Evolutionary conservation across 1,284 basidiomycete genomes (phyloP).

Genomic region (Apiotrichum akiyoshidainum): DNA sequence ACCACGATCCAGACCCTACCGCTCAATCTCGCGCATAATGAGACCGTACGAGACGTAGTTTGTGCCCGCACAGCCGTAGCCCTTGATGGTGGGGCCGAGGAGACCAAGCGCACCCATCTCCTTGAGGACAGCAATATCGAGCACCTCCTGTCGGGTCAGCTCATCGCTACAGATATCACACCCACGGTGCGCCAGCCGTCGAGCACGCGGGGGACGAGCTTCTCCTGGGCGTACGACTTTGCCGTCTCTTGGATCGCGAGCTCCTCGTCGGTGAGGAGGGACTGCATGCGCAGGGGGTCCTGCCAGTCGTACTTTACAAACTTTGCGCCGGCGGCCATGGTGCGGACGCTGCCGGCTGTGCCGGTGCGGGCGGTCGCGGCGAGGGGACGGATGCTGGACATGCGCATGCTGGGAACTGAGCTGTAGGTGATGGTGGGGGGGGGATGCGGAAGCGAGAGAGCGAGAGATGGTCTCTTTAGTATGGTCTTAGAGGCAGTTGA

Average conservation of each 20-base stretch:
- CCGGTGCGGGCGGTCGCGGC: slow-evolving; percentile 8
- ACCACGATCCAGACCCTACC: slow-evolving; percentile 54
- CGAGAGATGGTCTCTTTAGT: background rate
- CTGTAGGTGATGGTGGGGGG: background rate
- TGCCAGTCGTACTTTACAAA: slow-evolving; percentile 66
- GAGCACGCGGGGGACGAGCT: slow-evolving; percentile 75
- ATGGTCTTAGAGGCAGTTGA: too few relatives aligned
- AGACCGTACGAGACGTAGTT: slow-evolving; percentile 89
- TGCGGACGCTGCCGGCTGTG: slow-evolving; percentile 5
- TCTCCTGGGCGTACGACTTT: slow-evolving; percentile 77
- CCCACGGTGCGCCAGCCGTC: slow-evolving; percentile 86
- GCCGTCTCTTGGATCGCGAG: slow-evolving; percentile 86
- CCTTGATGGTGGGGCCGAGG: slow-evolving; percentile 85
- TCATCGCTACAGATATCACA: background rate
- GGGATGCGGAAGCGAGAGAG: background rate
- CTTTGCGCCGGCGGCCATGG: slow-evolving; percentile 25
- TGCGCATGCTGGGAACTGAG: background rate
- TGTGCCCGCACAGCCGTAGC: slow-evolving; percentile 93
- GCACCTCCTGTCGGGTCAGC: slow-evolving; percentile 57
- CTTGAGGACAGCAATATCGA: slow-evolving; percentile 71
- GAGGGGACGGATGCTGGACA: slow-evolving; percentile 13
- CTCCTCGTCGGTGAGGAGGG: slow-evolving; percentile 84
- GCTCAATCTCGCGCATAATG: slow-evolving; percentile 87
- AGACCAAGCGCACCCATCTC: slow-evolving; percentile 93
- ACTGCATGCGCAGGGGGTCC: slow-evolving; percentile 74